Evolutionary conservation across 2,329 filamentous ascomycete genomes (phyloP), one percentile per base, ranked within the genome.

Genomic region (Aurifilum marmelostoma): DNA sequence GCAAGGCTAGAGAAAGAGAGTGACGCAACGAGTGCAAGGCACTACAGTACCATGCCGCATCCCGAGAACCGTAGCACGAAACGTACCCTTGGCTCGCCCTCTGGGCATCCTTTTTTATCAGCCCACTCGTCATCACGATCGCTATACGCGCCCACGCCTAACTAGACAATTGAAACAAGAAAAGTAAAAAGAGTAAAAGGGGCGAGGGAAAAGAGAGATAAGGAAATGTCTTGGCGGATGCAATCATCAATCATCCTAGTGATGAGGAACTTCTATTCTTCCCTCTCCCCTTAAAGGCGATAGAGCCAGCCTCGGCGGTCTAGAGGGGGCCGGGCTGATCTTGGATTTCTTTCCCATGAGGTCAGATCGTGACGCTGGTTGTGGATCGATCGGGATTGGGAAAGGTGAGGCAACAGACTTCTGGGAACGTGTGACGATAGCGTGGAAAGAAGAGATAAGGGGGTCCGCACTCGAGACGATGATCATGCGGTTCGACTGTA

Each of bases 341-440:
- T 47, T n/a, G 43, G 43, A 34, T 34, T 34, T 34, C 1, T 47
- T 47, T 47, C 9, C 56, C 24, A 47, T 50, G 39, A 29, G 61
- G 11, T 50, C 37, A 43, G 12, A 63, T 63, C 41, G 24, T 63
- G 41, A 63, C 43, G 41, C 34, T 32, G 61, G 27, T 16, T 50
- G 41, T 63, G 29, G 27, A 63, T 50, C 61, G 41, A 29, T 52
- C 24, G 43, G 14, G 29, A 32, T 39, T 43, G 16, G 16, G 27
- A 4, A 50, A n/a, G n/a, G 7, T n/a, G 41, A 14, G 41, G 16
- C 21, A 32, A 50, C 18, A 47, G 24, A 63, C n/a, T 43, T 11
- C 37, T 18, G 16, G 8, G 2, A 52, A 32, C 32, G 27, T 32
- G 37, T 27, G 59, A 61, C 12, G 7, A 29, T 56, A 16, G 27